phyloP scores from a whole-genome alignment of 1,284 basidiomycete species.

The Somion occarium region DNA sequence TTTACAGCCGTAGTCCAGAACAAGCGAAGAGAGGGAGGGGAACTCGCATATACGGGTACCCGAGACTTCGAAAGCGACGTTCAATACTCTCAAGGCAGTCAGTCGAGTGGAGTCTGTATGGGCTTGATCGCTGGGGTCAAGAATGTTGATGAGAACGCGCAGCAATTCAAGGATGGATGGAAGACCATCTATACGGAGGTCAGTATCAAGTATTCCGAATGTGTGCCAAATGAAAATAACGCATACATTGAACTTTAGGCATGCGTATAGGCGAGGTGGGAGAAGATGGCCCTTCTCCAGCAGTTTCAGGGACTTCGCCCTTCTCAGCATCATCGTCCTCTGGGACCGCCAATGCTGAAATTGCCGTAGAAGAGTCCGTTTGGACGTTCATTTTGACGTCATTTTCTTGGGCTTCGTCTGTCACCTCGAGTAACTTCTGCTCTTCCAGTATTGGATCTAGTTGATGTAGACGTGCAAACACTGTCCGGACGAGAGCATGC shows the following conservation, averaged over 20 bases:
- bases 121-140: slow-evolving; percentile 91
- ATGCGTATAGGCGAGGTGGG: background rate
- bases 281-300: background rate
- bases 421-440: slow-evolving; percentile 47
- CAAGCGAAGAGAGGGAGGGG: slow-evolving; percentile 66
- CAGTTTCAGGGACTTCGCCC: background rate
- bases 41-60: slow-evolving; percentile 74
- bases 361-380: slow-evolving; percentile 1
- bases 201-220: slow-evolving; percentile 5
- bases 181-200: slow-evolving; percentile 64
- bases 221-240: slow-evolving; percentile 5
- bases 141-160: slow-evolving; percentile 90
- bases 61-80: slow-evolving; percentile 85
- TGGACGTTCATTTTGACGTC: slow-evolving; percentile 60
- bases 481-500: slow-evolving; percentile 79
- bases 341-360: background rate
- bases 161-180: slow-evolving; percentile 92
- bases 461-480: slow-evolving; percentile 71
- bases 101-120: slow-evolving; percentile 97
- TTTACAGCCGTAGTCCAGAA: slow-evolving; percentile 91
- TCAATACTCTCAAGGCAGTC: slow-evolving; percentile 84
- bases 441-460: slow-evolving; percentile 69
- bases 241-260: slow-evolving; percentile 35
- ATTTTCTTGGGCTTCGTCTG: slow-evolving; percentile 45
- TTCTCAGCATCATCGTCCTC: background rate